phyloP scores from a whole-genome alignment of 306 rosid genomes.

The Vachellia pachyceras region DNA sequence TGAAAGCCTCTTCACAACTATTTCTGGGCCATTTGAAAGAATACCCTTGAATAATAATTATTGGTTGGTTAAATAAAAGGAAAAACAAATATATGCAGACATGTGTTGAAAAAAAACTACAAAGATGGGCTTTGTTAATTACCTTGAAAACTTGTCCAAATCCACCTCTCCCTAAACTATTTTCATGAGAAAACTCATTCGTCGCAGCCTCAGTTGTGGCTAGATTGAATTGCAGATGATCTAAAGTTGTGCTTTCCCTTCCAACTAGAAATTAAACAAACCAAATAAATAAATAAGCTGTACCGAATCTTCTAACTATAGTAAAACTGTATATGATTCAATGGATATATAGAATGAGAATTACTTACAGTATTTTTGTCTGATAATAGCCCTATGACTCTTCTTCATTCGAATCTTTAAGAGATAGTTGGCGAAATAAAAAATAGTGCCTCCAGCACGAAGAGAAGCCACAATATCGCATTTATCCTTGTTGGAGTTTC shows the following conservation, averaged over 20 bases:
- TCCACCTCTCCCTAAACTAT: slow-evolving; percentile 26
- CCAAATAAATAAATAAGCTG: neutral
- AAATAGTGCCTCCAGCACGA: neutral
- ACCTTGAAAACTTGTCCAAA: slow-evolving; percentile 27
- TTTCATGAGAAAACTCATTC: slow-evolving; percentile 7
- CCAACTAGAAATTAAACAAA: neutral
- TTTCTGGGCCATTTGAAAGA: neutral
- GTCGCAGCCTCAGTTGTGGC: slow-evolving; percentile 26
- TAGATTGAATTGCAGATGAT: slow-evolving; percentile 24
- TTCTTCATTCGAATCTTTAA: neutral
- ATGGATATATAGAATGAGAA: neutral
- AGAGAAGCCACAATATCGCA: neutral
- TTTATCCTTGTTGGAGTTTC: neutral
- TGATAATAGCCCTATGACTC: neutral
- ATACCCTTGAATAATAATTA: slow-evolving; percentile 25
- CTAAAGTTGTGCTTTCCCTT: slow-evolving; percentile 17
- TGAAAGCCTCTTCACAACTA: neutral
- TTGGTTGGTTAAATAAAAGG: neutral
- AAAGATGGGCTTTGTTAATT: neutral
- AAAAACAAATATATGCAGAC: neutral
- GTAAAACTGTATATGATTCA: neutral
- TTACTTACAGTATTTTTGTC: neutral
- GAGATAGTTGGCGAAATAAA: neutral
- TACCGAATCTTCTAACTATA: no score
- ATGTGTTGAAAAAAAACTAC: no score